Conservation (phyloP, 2,329 filamentous ascomycete genomes). For the Phialocephala sp. region DNA sequence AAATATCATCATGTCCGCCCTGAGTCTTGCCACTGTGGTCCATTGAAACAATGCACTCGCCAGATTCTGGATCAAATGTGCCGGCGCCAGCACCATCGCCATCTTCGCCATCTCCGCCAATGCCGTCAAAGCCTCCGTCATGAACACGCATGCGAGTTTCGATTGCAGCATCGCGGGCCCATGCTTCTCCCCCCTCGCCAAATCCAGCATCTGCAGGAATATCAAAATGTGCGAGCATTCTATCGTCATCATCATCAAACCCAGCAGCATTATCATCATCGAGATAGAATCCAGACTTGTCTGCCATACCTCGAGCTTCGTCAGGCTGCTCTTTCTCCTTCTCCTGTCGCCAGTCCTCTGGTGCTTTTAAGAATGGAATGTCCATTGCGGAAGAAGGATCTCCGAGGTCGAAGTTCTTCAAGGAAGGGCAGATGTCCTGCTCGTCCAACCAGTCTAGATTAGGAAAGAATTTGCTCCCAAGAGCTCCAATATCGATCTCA, state of each 20-base stretch:
- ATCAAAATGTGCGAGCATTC: constrained; percentile 72
- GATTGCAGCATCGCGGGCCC: constrained; percentile 87
- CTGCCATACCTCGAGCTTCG: constrained; percentile 56
- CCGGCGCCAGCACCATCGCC: constrained; percentile 55
- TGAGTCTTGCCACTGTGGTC: constrained; percentile 69
- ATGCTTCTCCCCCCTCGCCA: constrained; percentile 93
- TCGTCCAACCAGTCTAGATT: constrained; percentile 77
- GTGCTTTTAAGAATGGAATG: constrained; percentile 88
- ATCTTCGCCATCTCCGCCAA: constrained; percentile 56
- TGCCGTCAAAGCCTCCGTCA: constrained; percentile 61
- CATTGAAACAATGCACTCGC: constrained; percentile 82
- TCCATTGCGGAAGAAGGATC: constrained; percentile 84
- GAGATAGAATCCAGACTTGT: constrained; percentile 81
- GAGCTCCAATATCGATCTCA: constrained; percentile 77
- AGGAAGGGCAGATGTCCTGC: constrained; percentile 91
- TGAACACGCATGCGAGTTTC: constrained; percentile 87
- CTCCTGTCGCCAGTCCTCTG: constrained; percentile 82
- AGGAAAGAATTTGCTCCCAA: constrained; percentile 85
- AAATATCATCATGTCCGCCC: constrained; percentile 83
- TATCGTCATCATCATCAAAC: constrained; percentile 81
- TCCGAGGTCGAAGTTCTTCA: constrained; percentile 92
- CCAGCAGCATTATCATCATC: constrained; percentile 85
- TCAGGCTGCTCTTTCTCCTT: constrained; percentile 67
- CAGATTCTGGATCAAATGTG: constrained; percentile 68
- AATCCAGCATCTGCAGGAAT: constrained; percentile 76